Evolutionary conservation across 495 filamentous ascomycete genomes (phyloP), one percentile per base, ranked within the genome.

Genomic region (Penicillium argentinense): DNA sequence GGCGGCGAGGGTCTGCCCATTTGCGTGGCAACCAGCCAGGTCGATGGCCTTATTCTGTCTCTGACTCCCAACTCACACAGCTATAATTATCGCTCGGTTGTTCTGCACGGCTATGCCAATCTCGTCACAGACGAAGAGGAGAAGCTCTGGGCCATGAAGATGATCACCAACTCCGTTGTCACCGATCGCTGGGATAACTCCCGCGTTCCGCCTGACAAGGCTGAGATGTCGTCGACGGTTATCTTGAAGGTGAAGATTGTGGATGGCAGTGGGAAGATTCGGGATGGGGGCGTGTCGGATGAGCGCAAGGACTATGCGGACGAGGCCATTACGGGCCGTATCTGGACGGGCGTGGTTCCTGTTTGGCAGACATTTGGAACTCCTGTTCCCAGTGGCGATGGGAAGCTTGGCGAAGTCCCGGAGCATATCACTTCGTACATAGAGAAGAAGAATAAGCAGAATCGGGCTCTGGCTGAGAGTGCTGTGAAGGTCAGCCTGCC

Each of bases 271-370:
- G 89, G 84, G 9, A 96, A 97, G 79, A 70, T 91, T 25, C 71
- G 89, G 3, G 72, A 70, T 12, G 91, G 89, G 0, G 71, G 68
- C 29, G 84, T 89, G 0, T 72, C 74, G 4, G 91, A 96, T 56
- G 86, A 89, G 38, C 76, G 66, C 44, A 83, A 76, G 38, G 92
- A 96, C 62, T 58, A 72, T 39, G 75, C 77, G 24, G 74, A 85
- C 38, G 73, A 73, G n/a, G 80, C 79, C 13, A 41, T 95, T 18
- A 71, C 73, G 9, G 67, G 64, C 7, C 70, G 72, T 25, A 81
- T 86, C 6, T 95, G 89, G 91, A 86, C 85, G 0, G 91, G 91
- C 0, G 89, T 95, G n/a, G 75, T 96, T 14, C 91, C 90, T 2
- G 73, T 88, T 22, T 85, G 79, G 65, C 75, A 77, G 33, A 73